Base-by-base conservation (phyloP, 208 protist genomes). In the Novymonas esmeraldas region DNA sequence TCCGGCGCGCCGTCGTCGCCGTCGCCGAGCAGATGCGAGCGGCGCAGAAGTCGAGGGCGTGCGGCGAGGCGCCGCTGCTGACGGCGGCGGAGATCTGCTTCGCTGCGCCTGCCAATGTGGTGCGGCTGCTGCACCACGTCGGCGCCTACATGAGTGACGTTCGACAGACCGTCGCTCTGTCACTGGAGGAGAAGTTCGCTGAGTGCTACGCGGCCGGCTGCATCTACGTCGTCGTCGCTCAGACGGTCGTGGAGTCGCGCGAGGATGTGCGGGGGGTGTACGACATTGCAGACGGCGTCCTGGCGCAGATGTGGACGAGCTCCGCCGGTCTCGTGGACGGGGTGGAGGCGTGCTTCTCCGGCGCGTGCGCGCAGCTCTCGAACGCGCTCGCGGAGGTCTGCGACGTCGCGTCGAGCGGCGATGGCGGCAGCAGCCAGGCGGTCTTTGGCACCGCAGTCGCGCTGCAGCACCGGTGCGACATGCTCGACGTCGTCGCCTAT, bases 71-170 rank as follows among this genome's bases (percentile, higher is more conserved):
- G 18, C 29, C 34, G 0, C n/a, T 11, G 33, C 63, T 81, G 3
- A 92, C 84, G 2, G 80, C 85, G 1, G 79, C 81, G 14, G 86
- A 95, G 76, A 71, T 95, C 24, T 81, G 67, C 45, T 95, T 89
- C 76, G 63, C 75, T 18, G 59, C 78, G 45, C 86, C 90, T 9
- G 62, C 48, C 14, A 65, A 81, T 57, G 29, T 84, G 7, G 55
- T 70, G 28, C 58, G 51, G 13, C 64, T 95, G 18, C 74, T 95
- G 9, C 58, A 65, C 33, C 59, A 60, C n/a, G 57, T 92, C 24
- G 63, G 56, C 29, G 76, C 80, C 49, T 62, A 76, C 18, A 61
- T 88, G 29, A 14, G 67, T 11, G 73, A 80, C 26, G 73, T 72
- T 13, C 76, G 78, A 48, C 57, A 69, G 33, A 91, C 73, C 57